A percentile compares a stretch with the other conserved stretches of the same genome.
phyloP scores from a whole-genome alignment of 2,329 filamentous ascomycete genomes.

The Cladophialophora immunda region DNA sequence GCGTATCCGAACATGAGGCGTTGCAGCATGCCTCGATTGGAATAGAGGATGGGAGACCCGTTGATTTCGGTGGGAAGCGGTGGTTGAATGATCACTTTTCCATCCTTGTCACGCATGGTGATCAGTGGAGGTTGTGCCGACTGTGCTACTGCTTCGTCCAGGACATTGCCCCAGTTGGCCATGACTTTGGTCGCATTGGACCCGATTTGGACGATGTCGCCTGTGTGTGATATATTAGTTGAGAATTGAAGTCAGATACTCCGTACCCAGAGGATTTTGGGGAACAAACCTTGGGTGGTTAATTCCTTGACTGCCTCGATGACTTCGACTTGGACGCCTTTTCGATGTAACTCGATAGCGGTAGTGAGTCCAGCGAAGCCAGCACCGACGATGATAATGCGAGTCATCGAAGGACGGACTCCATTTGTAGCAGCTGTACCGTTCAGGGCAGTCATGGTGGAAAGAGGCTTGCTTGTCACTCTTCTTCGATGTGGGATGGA shows the following conservation, averaged over 20 bases:
- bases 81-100: slow-evolving; percentile 43
- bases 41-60: slow-evolving; percentile 44
- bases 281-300: not conserved
- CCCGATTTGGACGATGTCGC: slow-evolving; percentile 7
- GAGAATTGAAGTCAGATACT: too few species aligned
- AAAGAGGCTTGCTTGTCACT: too few species aligned
- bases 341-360: not conserved
- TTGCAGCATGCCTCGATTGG: slow-evolving; percentile 45
- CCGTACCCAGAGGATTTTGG: too few species aligned
- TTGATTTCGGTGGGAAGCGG: slow-evolving; percentile 44
- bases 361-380: not conserved
- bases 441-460: too few species aligned
- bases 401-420: too few species aligned
- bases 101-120: slow-evolving; percentile 43
- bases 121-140: slow-evolving; percentile 26
- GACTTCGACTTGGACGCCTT: not conserved
- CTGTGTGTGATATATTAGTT: too few species aligned
- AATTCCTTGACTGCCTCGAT: not conserved
- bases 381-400: not conserved
- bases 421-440: too few species aligned
- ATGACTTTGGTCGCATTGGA: slow-evolving; percentile 11
- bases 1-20: slow-evolving; percentile 44
- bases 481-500: too few species aligned
- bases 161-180: not conserved
- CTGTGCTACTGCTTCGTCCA: not conserved